These are phyloP conservation scores for Tolypocladium inflatum DNA, from an alignment of 2,329 filamentous ascomycete species.

Conservation along the genomic window DNA sequence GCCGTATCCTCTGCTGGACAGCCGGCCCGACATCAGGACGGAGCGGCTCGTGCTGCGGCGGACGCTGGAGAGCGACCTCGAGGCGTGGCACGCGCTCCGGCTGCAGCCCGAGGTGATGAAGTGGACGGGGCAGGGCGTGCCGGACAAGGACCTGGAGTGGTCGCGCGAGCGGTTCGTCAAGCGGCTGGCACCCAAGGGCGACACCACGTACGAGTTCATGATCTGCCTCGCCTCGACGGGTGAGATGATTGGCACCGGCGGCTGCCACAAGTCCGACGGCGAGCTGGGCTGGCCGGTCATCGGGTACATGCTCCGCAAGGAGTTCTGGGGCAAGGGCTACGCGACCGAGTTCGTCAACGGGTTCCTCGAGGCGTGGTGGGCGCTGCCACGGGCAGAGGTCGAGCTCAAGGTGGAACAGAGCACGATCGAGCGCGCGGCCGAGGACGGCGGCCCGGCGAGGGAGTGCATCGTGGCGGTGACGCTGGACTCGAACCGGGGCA, in stretches of 20 bases:
- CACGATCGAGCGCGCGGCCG: constrained; percentile 21
- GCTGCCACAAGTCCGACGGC: constrained; percentile 25
- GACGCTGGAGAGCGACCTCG: constrained; percentile 37
- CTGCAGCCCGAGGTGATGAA: constrained; percentile 52
- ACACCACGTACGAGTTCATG: constrained; percentile 44
- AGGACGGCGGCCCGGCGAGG: constrained; percentile 11
- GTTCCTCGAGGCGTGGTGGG: constrained; percentile 36
- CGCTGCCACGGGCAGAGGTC: constrained; percentile 34
- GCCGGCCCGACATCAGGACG: constrained; percentile 34
- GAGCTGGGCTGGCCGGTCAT: constrained; percentile 45
- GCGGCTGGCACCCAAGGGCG: constrained; percentile 40
- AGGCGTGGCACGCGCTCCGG: constrained; percentile 41
- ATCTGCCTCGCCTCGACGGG: constrained; percentile 36
- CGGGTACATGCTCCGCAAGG: constrained; percentile 46
- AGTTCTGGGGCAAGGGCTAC: constrained; percentile 46
- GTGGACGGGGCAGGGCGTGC: constrained; percentile 35
- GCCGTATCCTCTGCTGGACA: constrained; percentile 29
- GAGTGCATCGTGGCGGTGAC: constrained; percentile 39
- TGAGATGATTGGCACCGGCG: constrained; percentile 43
- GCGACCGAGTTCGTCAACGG: constrained; percentile 45
- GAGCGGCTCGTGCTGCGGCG: constrained; percentile 46
- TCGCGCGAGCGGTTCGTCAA: constrained; percentile 29
- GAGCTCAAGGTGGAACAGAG: constrained; percentile 32
- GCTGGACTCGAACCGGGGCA: constrained; percentile 38
- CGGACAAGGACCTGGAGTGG: constrained; percentile 33